Conservation (phyloP, 371 early-diverging fungal genomes). For the Mortierella sp. region DNA sequence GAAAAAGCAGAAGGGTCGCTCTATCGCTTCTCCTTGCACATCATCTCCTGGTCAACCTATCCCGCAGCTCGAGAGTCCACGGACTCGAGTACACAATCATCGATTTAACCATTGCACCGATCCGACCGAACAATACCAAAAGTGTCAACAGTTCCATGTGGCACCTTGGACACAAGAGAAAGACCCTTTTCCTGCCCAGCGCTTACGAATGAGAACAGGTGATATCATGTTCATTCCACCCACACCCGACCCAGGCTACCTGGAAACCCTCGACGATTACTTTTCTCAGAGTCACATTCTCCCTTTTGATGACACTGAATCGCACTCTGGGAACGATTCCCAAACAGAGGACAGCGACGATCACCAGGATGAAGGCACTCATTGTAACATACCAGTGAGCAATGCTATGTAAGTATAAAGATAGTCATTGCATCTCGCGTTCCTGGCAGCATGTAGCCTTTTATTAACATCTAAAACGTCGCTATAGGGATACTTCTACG, state of each 20-base stretch:
- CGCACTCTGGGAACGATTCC: conserved; percentile 8
- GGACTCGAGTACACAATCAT: neutral
- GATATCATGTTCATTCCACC: neutral
- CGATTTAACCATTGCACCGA: neutral
- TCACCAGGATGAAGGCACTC: neutral
- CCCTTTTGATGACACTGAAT: neutral
- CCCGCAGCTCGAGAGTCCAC: neutral
- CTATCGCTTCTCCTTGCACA: neutral
- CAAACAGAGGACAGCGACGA: conserved; percentile 20
- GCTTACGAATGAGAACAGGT: neutral
- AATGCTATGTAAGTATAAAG: neutral
- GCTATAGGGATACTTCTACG: conserved; percentile 9
- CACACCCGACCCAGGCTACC: conserved; percentile 24
- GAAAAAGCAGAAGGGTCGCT: conserved; percentile 11
- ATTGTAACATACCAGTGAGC: neutral
- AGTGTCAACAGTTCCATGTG: conserved; percentile 2
- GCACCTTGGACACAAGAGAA: neutral
- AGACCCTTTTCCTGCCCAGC: neutral
- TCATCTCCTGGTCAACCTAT: neutral
- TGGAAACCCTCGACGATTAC: conserved; percentile 26
- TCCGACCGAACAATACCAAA: neutral
- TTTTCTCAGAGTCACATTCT: conserved; percentile 6
- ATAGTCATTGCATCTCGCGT: neutral
- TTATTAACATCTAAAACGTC: neutral
- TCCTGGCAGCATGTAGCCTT: neutral